Conservation (phyloP, 106 monocot species). For the Agapanthus africanus region DNA sequence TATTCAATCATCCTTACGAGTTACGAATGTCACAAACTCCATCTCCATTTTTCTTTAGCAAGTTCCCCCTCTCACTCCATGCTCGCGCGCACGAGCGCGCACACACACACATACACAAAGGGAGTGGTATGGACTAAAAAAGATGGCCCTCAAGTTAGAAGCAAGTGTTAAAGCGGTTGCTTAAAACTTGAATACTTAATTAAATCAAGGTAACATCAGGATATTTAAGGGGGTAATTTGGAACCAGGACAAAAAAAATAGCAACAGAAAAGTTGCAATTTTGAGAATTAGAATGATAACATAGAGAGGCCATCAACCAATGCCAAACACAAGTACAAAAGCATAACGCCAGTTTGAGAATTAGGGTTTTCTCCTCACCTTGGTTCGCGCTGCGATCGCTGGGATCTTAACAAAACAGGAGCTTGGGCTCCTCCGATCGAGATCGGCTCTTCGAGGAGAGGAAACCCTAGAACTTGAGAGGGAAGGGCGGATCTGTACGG, state of each 20-base stretch:
- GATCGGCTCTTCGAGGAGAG: neutral
- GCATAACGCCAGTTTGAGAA: neutral
- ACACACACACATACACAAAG: too few species aligned
- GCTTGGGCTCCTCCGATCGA: constrained; percentile 1
- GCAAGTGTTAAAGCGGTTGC: neutral
- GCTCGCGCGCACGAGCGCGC: too few species aligned
- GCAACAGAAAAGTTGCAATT: neutral
- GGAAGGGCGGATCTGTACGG: constrained; percentile 1
- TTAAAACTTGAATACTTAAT: neutral
- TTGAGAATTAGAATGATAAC: neutral
- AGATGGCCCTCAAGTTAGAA: too few species aligned
- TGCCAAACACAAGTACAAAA: too few species aligned
- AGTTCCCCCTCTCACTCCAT: neutral
- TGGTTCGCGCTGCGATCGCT: neutral
- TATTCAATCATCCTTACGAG: neutral
- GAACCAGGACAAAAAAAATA: too few species aligned
- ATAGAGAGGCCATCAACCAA: neutral
- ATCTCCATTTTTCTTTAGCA: neutral
- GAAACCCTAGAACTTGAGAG: neutral
- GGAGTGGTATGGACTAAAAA: too few species aligned
- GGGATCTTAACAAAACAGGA: constrained; percentile 1
- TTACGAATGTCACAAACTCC: neutral
- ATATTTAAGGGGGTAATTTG: neutral
- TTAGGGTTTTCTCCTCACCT: neutral
- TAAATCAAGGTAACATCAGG: neutral